These are phyloP conservation scores for Rhododendron williamsianum DNA, from an alignment of 148 eudicot genomes.

Conservation along the genomic window DNA sequence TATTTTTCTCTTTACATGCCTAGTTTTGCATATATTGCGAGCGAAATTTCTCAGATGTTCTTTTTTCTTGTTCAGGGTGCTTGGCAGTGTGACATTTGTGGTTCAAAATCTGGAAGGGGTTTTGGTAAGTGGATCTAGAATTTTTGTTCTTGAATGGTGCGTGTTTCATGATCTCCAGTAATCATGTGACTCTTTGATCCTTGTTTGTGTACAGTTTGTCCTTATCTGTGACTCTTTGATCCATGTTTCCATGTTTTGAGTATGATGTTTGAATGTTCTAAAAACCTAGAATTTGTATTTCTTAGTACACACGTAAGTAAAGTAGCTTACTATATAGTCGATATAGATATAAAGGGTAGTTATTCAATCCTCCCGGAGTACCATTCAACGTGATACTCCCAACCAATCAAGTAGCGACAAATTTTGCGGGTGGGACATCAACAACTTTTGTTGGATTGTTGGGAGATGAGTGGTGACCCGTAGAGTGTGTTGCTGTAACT, in stretches of 20 bases:
- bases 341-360: neutral
- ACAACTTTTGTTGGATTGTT: neutral
- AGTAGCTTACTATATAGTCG: neutral
- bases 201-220: neutral
- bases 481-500: neutral
- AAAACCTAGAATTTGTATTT: neutral
- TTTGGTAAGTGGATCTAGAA: slow-evolving; percentile 55
- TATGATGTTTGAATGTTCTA: neutral
- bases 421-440: neutral
- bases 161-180: neutral
- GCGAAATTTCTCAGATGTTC: slow-evolving; percentile 7
- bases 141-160: neutral
- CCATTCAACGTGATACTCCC: neutral
- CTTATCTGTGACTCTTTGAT: neutral
- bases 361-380: neutral
- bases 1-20: neutral
- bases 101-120: slow-evolving; percentile 91
- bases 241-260: neutral
- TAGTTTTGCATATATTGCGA: slow-evolving; percentile 7
- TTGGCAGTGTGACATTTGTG: slow-evolving; percentile 98
- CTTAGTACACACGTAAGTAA: neutral
- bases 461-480: neutral
- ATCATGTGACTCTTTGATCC: neutral
- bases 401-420: neutral
- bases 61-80: slow-evolving; percentile 52